Evolutionary conservation across 2,329 filamentous ascomycete genomes (phyloP), one percentile per base, ranked within the genome.

Genomic region (Fusarium papillatum): DNA sequence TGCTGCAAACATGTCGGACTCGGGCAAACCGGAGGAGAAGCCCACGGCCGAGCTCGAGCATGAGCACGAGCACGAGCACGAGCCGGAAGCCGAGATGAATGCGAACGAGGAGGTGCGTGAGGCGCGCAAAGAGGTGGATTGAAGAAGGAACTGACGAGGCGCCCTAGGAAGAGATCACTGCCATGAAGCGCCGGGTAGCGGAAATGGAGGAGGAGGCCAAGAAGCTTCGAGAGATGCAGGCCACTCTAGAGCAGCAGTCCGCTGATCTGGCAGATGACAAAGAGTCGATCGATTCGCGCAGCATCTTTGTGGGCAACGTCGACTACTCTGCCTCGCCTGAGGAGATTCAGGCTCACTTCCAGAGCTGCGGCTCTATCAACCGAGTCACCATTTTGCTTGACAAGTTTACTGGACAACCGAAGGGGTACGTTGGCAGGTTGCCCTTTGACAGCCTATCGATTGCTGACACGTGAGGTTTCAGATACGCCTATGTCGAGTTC

Each of bases 361-460:
- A 98, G 88, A 97, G 93, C 88, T 98, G 95, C 81, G 97, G 97
- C 72, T 95, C 94, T 78, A 99, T 99, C 88, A 99, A 99, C 86
- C 94, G 97, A 72, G 97, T 99, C 71, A 99, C 97, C 2, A 99
- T 99, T 78, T 88, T 99, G 79, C 88, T 99, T 79, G 97, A 99
- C 87, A 99, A 99, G 88, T 98, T 98, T 83, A 98, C 96, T 14
- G 97, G 97, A 76, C 96, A 98, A 88, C 97, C 97, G n/a, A 99
- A 99, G 89, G 97, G 97, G 96, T 98, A 88, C 85, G 93, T 81
- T 69, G 11, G 26, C 31, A 14, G n/a, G 14, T 14, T 24, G 41
- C 29, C 10, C 9, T 65, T 41, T 10, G 55, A 19, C 19, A 9
- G 46, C n/a, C 36, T 31, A 41, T 65, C 34, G 41, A 46, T 29